phyloP scores from a whole-genome alignment of 179 eudicot species.

The Patellifolia procumbens region DNA sequence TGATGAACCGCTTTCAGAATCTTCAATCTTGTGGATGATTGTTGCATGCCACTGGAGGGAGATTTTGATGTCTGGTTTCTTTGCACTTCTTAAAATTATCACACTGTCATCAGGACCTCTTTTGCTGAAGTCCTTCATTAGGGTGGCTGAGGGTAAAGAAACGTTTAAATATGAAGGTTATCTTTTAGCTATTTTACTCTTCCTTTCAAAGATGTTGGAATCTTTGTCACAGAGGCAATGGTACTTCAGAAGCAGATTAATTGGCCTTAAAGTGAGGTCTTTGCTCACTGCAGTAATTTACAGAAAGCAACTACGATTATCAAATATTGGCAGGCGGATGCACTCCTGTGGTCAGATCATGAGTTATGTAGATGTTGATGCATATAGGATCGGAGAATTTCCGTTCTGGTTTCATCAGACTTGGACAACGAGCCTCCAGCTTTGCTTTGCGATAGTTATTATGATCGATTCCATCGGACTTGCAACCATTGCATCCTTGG shows the following conservation, averaged over 20 bases:
- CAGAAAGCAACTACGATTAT: no score
- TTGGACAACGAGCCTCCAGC: constrained; percentile 46
- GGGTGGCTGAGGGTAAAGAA: constrained; percentile 43
- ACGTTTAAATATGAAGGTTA: no score
- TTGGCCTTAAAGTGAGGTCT: no score
- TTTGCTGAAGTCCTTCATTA: constrained; percentile 43
- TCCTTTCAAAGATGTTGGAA: no score
- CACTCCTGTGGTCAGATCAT: constrained; percentile 47
- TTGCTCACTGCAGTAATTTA: no score
- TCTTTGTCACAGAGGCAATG: no score
- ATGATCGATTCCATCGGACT: constrained; percentile 37
- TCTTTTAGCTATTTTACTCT: no score
- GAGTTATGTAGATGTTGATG: constrained; percentile 48
- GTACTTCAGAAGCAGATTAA: no score
- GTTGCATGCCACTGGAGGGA: constrained; percentile 37
- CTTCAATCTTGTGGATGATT: constrained; percentile 34
- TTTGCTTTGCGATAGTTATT: constrained; percentile 35
- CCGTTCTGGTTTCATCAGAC: no score
- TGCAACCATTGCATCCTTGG: constrained; percentile 39
- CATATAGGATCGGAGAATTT: constrained; percentile 51
- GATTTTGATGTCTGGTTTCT: constrained; percentile 41
- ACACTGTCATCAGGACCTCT: constrained; percentile 46
- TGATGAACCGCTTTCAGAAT: constrained; percentile 11
- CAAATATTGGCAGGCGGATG: constrained; percentile 33
- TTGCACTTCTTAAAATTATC: constrained; percentile 39